Conservation (phyloP, 1,284 basidiomycete genomes). For the Cerrena zonata region DNA sequence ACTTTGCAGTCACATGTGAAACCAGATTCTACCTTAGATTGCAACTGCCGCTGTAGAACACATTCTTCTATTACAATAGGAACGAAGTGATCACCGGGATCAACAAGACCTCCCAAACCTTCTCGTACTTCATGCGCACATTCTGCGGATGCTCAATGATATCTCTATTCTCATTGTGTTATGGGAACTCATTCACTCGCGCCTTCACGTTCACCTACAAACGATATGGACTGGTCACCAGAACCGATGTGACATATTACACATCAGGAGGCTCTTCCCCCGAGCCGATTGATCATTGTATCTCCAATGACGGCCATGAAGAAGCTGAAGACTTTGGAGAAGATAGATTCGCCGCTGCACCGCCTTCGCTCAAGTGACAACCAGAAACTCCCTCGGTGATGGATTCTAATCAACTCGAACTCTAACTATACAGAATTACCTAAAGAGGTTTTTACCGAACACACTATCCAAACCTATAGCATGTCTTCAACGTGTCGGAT, state of each 20-base stretch:
- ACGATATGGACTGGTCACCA: conserved; percentile 2
- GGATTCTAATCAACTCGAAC: background rate
- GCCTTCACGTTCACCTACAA: background rate
- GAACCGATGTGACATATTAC: conserved; percentile 7
- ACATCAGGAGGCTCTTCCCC: background rate
- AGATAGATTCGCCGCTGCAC: conserved; percentile 1
- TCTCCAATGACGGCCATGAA: background rate
- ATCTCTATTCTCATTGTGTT: background rate
- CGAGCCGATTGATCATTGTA: background rate
- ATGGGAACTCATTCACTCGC: background rate
- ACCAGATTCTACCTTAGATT: too few species aligned
- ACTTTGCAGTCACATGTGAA: too few species aligned
- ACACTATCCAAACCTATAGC: too few species aligned
- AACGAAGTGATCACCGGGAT: background rate
- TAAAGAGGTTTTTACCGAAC: background rate
- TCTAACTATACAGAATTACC: too few species aligned
- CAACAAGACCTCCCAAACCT: background rate
- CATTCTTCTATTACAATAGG: background rate
- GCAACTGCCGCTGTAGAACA: background rate
- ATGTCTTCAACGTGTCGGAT: too few species aligned
- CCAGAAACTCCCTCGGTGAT: background rate
- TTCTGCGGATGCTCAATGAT: too few species aligned
- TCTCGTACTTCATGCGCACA: background rate
- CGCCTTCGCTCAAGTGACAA: background rate
- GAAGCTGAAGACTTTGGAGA: background rate